A percentile compares a stretch with the other conserved stretches of the same genome.
Evolutionary conservation across 2,329 filamentous ascomycete genomes (phyloP).

Genomic region (Aspergillus oerlinghausenensis): DNA sequence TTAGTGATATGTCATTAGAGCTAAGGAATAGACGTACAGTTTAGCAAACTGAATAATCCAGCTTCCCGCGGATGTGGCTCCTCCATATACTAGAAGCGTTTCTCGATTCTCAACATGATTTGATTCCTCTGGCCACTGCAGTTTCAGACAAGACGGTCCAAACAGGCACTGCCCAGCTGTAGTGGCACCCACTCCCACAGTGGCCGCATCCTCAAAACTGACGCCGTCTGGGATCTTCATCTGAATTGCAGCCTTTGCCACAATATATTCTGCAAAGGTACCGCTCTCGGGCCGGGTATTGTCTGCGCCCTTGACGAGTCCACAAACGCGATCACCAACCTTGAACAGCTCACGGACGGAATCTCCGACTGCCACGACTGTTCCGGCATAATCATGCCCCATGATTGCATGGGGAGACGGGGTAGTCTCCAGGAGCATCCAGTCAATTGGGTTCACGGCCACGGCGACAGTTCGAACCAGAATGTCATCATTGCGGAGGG

Average conservation of each 20-base stretch:
- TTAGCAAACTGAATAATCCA: conserved; percentile 6
- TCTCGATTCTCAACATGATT: neutral
- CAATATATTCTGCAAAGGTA: conserved; percentile 35
- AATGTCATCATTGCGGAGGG: neutral
- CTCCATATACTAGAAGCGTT: conserved; percentile 3
- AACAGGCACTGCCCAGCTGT: conserved; percentile 10
- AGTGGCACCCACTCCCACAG: conserved; percentile 24
- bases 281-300: conserved; percentile 22
- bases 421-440: neutral
- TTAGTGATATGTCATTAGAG: neutral
- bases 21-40: neutral
- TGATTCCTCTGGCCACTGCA: neutral
- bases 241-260: conserved; percentile 23
- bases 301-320: conserved; percentile 30
- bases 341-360: conserved; percentile 5
- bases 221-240: conserved; percentile 29
- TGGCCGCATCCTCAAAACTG: conserved; percentile 28
- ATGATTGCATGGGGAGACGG: neutral
- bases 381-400: conserved; percentile 5
- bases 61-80: neutral
- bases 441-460: conserved; percentile 7
- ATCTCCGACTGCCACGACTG: neutral
- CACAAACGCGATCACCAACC: conserved; percentile 33
- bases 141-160: neutral
- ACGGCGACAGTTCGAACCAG: neutral